Evolutionary conservation across 176 grass and related monocot species (phyloP).

Genomic region (Saccharum officinarum): DNA sequence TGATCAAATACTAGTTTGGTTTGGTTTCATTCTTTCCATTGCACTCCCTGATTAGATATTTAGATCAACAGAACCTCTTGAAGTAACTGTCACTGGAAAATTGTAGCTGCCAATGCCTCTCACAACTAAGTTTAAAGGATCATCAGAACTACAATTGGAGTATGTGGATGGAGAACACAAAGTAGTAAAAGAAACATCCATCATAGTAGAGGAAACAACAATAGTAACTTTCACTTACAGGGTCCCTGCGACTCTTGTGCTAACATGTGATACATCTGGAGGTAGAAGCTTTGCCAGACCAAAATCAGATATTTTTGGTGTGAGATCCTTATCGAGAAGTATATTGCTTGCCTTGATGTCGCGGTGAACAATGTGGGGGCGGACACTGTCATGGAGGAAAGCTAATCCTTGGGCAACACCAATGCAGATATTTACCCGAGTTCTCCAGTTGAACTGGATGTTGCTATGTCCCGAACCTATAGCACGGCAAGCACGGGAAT

Average conservation of each 20-base stretch:
- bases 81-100: background rate
- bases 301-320: conserved; percentile 78
- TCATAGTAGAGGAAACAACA: background rate
- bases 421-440: conserved; percentile 64
- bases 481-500: conserved; percentile 23
- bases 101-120: background rate
- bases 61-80: background rate
- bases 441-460: conserved; percentile 69
- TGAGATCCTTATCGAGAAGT: conserved; percentile 64
- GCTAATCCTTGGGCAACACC: conserved; percentile 65
- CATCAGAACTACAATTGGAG: background rate
- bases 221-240: conserved; percentile 48
- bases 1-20: background rate
- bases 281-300: conserved; percentile 75
- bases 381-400: conserved; percentile 58
- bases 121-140: background rate
- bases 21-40: background rate
- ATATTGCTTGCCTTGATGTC: conserved; percentile 89
- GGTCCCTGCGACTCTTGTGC: conserved; percentile 78
- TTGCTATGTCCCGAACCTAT: conserved; percentile 55
- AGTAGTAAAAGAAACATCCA: background rate
- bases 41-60: background rate
- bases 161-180: background rate
- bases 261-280: conserved; percentile 67
- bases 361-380: conserved; percentile 70